Conservation (phyloP, 129 eudicot species). For the Smallanthus sonchifolius region DNA sequence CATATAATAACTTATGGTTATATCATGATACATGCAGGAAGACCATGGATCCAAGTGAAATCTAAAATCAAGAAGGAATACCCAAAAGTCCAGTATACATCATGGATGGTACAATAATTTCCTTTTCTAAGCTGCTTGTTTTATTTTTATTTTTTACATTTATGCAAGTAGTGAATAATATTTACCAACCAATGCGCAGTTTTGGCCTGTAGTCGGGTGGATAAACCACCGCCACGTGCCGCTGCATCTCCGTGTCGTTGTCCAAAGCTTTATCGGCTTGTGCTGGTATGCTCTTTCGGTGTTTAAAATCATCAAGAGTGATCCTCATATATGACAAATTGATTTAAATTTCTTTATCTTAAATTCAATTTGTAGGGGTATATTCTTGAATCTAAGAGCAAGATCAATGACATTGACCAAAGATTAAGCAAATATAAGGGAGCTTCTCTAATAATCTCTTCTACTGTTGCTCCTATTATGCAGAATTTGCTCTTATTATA, state of each 20-base stretch:
- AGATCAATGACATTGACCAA: constrained; percentile 52
- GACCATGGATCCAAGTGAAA: constrained; percentile 78
- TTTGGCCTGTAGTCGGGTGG: constrained; percentile 97
- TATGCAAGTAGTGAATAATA: neutral
- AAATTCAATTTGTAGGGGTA: constrained; percentile 52
- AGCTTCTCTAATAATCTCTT: constrained; percentile 21
- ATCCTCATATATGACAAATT: neutral
- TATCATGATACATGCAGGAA: constrained; percentile 41
- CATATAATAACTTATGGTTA: constrained; percentile 18
- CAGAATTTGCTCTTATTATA: constrained; percentile 9
- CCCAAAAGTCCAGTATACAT: constrained; percentile 77
- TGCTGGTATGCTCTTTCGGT: constrained; percentile 52
- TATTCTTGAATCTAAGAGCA: constrained; percentile 80
- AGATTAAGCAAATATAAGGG: constrained; percentile 31
- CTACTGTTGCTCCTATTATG: constrained; percentile 8
- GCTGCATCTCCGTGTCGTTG: constrained; percentile 80
- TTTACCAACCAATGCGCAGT: constrained; percentile 39
- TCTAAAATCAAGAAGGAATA: constrained; percentile 79
- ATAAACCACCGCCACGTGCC: constrained; percentile 87
- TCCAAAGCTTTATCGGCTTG: constrained; percentile 79
- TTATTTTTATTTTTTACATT: neutral
- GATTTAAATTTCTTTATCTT: neutral
- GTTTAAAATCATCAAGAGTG: neutral
- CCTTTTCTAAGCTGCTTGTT: neutral
- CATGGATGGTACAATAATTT: constrained; percentile 66